Evolutionary conservation across 352 stramenopile genomes (phyloP).

Genomic region (Phytophthora constricta): DNA sequence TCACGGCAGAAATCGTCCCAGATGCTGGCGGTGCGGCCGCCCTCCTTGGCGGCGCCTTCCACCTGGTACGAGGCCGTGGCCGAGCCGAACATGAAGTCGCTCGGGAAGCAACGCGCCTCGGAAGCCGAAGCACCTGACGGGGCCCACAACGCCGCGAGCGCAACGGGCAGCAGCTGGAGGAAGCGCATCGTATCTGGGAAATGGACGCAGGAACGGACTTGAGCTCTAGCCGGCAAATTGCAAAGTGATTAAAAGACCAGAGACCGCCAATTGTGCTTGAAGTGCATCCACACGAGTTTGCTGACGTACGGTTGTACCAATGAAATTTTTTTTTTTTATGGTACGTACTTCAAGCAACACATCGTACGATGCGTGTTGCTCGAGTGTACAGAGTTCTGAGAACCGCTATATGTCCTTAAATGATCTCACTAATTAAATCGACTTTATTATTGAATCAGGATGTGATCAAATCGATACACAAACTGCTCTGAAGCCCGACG

Average conservation of each 20-base stretch:
- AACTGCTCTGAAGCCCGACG: no score
- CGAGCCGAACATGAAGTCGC: slow-evolving; percentile 81
- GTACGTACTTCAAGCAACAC: neutral
- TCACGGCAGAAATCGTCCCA: slow-evolving; percentile 92
- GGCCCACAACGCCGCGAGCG: slow-evolving; percentile 6
- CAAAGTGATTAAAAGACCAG: slow-evolving; percentile 27
- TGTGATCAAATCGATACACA: no score
- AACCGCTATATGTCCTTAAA: no score
- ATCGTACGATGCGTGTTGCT: no score
- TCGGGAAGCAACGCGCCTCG: slow-evolving; percentile 44
- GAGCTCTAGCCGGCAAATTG: slow-evolving; percentile 20
- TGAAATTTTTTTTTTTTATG: neutral
- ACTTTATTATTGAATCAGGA: no score
- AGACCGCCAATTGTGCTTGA: no score
- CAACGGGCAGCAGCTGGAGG: slow-evolving; percentile 24
- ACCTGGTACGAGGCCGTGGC: slow-evolving; percentile 92
- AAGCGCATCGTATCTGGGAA: slow-evolving; percentile 32
- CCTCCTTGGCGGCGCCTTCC: slow-evolving; percentile 85
- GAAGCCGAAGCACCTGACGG: slow-evolving; percentile 3
- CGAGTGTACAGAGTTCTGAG: no score
- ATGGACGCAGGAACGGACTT: slow-evolving; percentile 2
- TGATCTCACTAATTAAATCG: no score
- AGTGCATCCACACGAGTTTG: slow-evolving; percentile 22
- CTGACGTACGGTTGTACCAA: neutral
- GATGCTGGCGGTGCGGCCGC: slow-evolving; percentile 80